Percentiles rank a stretch among this genome's conserved stretches.
phyloP scores from a whole-genome alignment of 2,329 filamentous ascomycete genomes.

The Sporothrix variecibatus region DNA sequence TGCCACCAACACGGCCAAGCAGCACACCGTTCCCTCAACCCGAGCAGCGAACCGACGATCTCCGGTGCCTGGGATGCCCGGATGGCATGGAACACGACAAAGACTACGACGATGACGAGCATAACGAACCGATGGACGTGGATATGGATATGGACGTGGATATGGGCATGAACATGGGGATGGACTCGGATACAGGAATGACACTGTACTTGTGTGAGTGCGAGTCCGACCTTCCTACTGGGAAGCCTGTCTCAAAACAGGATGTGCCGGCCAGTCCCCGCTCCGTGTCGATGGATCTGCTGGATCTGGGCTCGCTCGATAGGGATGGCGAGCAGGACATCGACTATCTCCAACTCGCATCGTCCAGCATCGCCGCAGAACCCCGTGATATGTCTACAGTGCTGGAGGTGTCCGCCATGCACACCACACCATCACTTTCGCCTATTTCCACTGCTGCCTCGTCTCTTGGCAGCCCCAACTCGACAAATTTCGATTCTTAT shows the following conservation, averaged over 20 bases:
- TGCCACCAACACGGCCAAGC: slow-evolving; percentile 56
- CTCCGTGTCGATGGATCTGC: background rate
- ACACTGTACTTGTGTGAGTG: background rate
- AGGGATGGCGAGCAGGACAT: background rate
- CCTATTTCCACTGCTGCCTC: slow-evolving; percentile 11
- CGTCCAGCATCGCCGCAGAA: background rate
- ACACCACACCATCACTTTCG: slow-evolving; percentile 2
- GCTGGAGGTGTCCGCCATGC: slow-evolving; percentile 30
- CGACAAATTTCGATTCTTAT: background rate
- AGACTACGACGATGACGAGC: background rate
- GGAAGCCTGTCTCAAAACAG: background rate
- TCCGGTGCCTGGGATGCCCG: slow-evolving; percentile 46
- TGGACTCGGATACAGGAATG: background rate
- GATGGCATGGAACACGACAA: background rate
- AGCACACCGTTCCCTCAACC: slow-evolving; percentile 62
- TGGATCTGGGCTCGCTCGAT: background rate
- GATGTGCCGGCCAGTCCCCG: background rate
- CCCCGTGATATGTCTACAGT: background rate
- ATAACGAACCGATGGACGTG: slow-evolving; percentile 33
- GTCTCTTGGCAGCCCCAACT: slow-evolving; percentile 3
- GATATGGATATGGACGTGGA: slow-evolving; percentile 26
- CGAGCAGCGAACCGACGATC: slow-evolving; percentile 50
- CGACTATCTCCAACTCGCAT: background rate
- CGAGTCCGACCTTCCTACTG: background rate
- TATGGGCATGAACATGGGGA: background rate